These are phyloP conservation scores for Farysia itapuensis DNA, from an alignment of 1,284 basidiomycete species.

Conservation along the genomic window DNA sequence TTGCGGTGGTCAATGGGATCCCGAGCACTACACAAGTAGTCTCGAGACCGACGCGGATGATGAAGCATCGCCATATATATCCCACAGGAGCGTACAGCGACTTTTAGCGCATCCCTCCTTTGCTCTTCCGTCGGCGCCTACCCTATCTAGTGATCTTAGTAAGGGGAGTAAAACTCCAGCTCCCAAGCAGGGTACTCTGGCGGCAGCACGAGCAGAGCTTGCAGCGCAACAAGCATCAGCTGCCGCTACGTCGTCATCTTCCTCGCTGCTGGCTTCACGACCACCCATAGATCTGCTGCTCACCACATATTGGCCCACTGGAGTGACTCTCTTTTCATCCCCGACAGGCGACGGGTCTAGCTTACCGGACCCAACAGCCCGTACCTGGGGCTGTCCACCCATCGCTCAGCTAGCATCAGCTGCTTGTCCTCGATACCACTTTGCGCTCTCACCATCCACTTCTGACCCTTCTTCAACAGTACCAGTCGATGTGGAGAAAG, in stretches of 20 bases:
- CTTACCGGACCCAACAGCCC: constrained; percentile 28
- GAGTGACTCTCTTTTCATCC: constrained; percentile 38
- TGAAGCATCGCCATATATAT: constrained; percentile 12
- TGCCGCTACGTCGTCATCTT: constrained; percentile 11
- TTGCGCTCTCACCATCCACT: constrained; percentile 34
- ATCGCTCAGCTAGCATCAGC: constrained; percentile 33
- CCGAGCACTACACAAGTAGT: background rate
- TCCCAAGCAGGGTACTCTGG: constrained; percentile 37
- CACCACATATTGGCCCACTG: constrained; percentile 47
- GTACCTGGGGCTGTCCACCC: constrained; percentile 46
- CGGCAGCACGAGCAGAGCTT: constrained; percentile 27
- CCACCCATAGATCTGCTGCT: constrained; percentile 52
- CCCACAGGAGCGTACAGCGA: constrained; percentile 9
- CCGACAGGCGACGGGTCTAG: constrained; percentile 4
- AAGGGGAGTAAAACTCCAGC: background rate
- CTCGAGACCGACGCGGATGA: constrained; percentile 1
- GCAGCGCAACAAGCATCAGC: constrained; percentile 5
- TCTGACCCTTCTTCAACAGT: background rate
- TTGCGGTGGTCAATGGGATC: constrained; percentile 32
- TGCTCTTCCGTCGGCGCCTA: constrained; percentile 2
- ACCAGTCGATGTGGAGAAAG: constrained; percentile 17
- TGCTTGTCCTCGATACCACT: constrained; percentile 49
- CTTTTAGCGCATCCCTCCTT: constrained; percentile 34
- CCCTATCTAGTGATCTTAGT: background rate
- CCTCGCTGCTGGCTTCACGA: constrained; percentile 4